Base-by-base conservation (phyloP, 768 basidiomycete species). In the Leccinellum luteum region DNA sequence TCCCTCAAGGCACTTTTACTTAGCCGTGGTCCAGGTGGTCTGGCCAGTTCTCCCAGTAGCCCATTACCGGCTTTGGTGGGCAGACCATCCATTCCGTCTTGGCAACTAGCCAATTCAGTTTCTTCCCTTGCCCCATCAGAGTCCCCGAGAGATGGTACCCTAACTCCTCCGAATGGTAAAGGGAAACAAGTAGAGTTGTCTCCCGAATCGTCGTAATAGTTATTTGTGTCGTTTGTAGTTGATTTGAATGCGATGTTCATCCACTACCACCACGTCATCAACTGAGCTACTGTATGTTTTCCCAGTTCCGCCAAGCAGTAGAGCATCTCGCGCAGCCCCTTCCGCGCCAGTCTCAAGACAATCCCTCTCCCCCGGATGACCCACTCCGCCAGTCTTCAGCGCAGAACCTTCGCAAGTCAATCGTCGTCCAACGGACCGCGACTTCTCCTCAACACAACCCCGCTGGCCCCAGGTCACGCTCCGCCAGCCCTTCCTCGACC, bases 1-100 rank as follows among this genome's bases (percentile, higher is more conserved):
- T 98, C 95, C 0, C 78, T 98, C 59, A 98, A 98, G 71, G 85
- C 94, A 0, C 80, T 98, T 25, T 76, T 98, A 8, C 79, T 95
- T 8, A 91, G 85, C 61, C 85, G 90, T 32, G 84, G 88, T 6
- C 77, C 87, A 6, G 41, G 60, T n/a, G 72, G 73, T 19, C 66
- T 77, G 30, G 64, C 84, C 2, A 79, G 76, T 60, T 76, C 79
- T 21, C 76, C 83, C 28, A 69, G 82, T 3, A 76, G 82, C 0
- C 79, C 86, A n/a, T 62, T 77, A 21, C 70, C 85, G 14, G 77
- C 79, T 3, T 68, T 81, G 23, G 65, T 84, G 4, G 83, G 82
- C 0, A 79, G 84, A 61, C 90, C 89, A 7, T 79, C 86, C 19
- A 94, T 98, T 66, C 95, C 95, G 3, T 81, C 92, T 7, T 98